Base-by-base conservation (phyloP, 2,329 filamentous ascomycete genomes). In the Biscogniauxia marginata region DNA sequence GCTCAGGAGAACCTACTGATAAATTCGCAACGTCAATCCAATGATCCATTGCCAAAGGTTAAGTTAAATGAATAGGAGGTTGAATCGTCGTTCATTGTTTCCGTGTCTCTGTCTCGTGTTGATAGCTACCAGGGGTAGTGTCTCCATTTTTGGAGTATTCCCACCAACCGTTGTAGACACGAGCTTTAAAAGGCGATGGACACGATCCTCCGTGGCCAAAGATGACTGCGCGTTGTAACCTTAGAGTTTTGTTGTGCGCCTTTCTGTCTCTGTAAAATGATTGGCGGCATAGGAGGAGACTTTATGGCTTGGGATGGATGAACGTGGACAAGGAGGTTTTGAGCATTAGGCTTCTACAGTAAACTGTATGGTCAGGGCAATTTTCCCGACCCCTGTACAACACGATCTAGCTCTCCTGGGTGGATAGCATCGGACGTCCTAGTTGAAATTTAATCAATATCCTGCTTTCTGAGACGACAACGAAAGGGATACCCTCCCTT, bases 1-100 rank as follows among this genome's bases (percentile, higher is more conserved):
- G 65, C 68, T 2, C 73, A 75, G 46, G 64, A 72, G 3, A 72
- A 75, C 48, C 60, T 75, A n/a, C n/a, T n/a, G n/a, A n/a, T n/a
- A n/a, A n/a, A n/a, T n/a, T n/a, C n/a, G n/a, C n/a, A n/a, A n/a
- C n/a, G n/a, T n/a, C n/a, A n/a, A n/a, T 39, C 30, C 30, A 16
- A 16, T 5, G n/a, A 39, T 39, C 30, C n/a, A 9, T 9, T 39
- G 30, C n/a, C 6, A 11, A 11, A 39, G 30, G 9, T n/a, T 4
- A 4, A n/a, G 30, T 16, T 39, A 39, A 16, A 39, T 39, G 13
- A n/a, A 16, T 4, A 39, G 13, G 6, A 39, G 13, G 9, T n/a
- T 16, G 13, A 39, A 9, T 39, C 2, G 5, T 30, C 50, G 47
- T 24, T 55, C 24, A 34, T 34, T 18, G 19, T 48, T 51, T 9